Base-by-base conservation (phyloP, 176 grass and related monocot genomes). In the Guadua angustifolia region DNA sequence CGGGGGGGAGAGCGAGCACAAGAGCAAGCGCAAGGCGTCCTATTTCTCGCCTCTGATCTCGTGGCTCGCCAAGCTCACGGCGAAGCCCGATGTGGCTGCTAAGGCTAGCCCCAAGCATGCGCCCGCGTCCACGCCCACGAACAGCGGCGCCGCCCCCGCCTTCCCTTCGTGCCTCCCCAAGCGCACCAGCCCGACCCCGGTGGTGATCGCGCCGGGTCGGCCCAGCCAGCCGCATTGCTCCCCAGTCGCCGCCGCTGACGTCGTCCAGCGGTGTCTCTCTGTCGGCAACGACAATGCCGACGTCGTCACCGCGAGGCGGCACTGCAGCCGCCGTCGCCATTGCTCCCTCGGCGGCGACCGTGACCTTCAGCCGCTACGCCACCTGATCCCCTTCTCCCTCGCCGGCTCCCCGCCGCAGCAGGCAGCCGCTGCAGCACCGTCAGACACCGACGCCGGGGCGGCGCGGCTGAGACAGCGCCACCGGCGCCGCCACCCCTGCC, bases 1-100 rank as follows among this genome's bases (percentile, higher is more conserved):
- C 4, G 79, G 18, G 33, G 49, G 7, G 0, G 74, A 58, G 43
- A 35, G 51, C 43, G 52, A 61, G 64, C 8, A 53, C 11, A 70
- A 69, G 64, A 12, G 63, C 11, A 70, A 69, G 77, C 73, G 67
- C 51, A 91, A 72, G 73, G 70, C 65, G 1, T 49, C 89, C 68
- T 96, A 70, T 4, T 91, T 93, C 67, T 87, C 86, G 0, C 85
- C 89, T 14, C 70, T 94, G n/a, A n/a, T n/a, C 8, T 88, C 85
- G 56, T 97, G 94, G 94, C 39, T 97, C 73, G 63, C 87, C 66
- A 97, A 92, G 86, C 32, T 92, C 29, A 66, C 64, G 33, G n/a
- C 60, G 18, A 87, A 75, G 77, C 66, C 82, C n/a, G 21, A 45
- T 6, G 17, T 29, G 35, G 5, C 10, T 0, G 46, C 10, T 62